These are phyloP conservation scores for Ganoderma lucidum DNA, from an alignment of 1,284 basidiomycete species.

Conservation along the genomic window DNA sequence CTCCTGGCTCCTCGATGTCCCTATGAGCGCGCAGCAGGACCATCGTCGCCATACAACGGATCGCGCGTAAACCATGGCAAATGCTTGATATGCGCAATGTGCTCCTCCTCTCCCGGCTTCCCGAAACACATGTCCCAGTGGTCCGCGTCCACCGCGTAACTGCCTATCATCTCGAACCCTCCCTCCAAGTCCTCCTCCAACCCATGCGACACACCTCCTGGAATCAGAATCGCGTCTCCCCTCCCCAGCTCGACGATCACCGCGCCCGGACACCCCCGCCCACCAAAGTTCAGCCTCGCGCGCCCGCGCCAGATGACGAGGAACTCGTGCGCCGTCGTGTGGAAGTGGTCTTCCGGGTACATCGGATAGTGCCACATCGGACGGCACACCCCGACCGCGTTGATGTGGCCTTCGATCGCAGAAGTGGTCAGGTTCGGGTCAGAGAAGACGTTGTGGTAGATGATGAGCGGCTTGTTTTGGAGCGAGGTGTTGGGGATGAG, in stretches of 20 bases:
- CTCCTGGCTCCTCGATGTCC: not conserved
- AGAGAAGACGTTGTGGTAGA: conserved; percentile 39
- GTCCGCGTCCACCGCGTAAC: conserved; percentile 45
- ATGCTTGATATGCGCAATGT: conserved; percentile 40
- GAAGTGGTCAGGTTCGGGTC: conserved; percentile 29
- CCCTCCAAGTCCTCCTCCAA: conserved; percentile 42
- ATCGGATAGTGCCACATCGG: conserved; percentile 52
- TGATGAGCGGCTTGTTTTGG: conserved; percentile 37
- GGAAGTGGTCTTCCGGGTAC: conserved; percentile 52
- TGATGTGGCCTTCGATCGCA: conserved; percentile 44
- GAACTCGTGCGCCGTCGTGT: conserved; percentile 52
- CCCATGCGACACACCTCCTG: conserved; percentile 51
- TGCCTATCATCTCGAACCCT: conserved; percentile 52
- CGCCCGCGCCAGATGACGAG: conserved; percentile 44
- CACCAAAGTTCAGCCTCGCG: conserved; percentile 50
- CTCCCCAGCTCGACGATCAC: conserved; percentile 43
- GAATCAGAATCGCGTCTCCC: conserved; percentile 51
- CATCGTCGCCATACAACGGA: conserved; percentile 50
- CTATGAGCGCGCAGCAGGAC: conserved; percentile 37
- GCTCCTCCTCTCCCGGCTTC: conserved; percentile 37
- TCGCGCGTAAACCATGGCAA: conserved; percentile 49
- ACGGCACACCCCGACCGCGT: conserved; percentile 43
- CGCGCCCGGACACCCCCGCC: conserved; percentile 44
- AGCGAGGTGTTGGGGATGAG: conserved; percentile 42
- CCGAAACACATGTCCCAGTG: conserved; percentile 52